phyloP scores from a whole-genome alignment of 2,329 filamentous ascomycete genomes.

The Neurospora sp. region DNA sequence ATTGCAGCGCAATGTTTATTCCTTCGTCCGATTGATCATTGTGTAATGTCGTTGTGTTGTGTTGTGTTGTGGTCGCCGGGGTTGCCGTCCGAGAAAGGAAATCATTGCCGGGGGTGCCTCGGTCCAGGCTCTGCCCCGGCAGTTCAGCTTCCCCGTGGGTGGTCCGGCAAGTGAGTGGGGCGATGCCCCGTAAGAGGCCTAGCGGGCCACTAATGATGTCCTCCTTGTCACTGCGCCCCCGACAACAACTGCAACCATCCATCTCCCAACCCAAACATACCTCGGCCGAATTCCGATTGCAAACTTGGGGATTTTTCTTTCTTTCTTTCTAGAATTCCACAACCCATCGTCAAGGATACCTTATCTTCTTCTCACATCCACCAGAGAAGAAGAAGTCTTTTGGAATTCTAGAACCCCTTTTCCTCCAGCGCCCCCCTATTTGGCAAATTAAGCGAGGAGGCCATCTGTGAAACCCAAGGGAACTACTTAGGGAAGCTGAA shows the following conservation, averaged over 20 bases:
- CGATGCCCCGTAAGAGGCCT: not conserved
- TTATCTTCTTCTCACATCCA: not conserved
- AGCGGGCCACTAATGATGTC: not conserved
- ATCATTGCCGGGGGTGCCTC: not conserved
- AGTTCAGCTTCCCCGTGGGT: not conserved
- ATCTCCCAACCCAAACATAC: not conserved
- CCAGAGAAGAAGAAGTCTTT: not conserved
- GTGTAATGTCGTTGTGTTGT: not conserved
- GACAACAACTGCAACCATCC: not conserved
- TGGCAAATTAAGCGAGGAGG: not conserved
- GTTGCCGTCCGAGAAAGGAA: not conserved
- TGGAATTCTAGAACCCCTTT: not conserved
- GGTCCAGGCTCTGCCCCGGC: not conserved
- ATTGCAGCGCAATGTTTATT: not conserved
- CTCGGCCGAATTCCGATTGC: not conserved
- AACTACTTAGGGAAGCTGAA: not conserved
- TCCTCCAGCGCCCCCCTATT: not conserved
- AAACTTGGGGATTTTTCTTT: not conserved
- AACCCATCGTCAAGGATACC: not conserved
- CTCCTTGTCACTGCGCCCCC: not conserved
- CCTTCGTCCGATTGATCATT: not conserved
- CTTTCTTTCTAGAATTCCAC: not conserved
- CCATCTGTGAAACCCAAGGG: not conserved
- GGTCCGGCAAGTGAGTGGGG: not conserved
- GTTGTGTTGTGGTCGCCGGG: not conserved